These are phyloP conservation scores for Cercospora canescens DNA, from an alignment of 2,329 filamentous ascomycete genomes.

Conservation along the genomic window DNA sequence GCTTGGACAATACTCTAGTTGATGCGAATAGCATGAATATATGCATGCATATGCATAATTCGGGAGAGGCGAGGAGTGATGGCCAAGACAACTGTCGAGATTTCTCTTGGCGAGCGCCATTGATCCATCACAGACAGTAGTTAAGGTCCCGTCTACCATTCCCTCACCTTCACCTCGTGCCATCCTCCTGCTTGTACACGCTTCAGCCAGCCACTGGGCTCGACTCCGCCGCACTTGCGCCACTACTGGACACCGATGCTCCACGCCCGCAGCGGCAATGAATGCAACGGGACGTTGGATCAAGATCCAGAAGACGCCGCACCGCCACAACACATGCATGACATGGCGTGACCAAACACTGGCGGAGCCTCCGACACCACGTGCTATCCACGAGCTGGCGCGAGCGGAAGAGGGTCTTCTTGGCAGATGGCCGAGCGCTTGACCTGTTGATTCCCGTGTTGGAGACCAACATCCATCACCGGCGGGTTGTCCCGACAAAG, in stretches of 20 bases:
- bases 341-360: background rate
- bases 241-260: background rate
- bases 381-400: background rate
- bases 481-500: too few relatives aligned
- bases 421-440: too few relatives aligned
- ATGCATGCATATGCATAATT: background rate
- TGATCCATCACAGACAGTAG: too few relatives aligned
- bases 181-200: background rate
- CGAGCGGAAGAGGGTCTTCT: background rate
- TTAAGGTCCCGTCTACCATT: too few relatives aligned
- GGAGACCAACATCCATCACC: too few relatives aligned
- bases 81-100: background rate
- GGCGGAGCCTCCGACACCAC: background rate
- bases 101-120: background rate
- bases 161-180: background rate
- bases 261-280: background rate
- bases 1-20: background rate
- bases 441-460: too few relatives aligned
- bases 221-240: background rate
- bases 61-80: background rate
- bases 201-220: background rate
- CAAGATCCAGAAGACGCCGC: background rate
- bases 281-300: background rate
- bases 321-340: background rate
- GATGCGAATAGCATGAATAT: too few relatives aligned